These are phyloP conservation scores for Symbiodinium pilosum DNA, from an alignment of 73 alveolate species.

Conservation along the genomic window DNA sequence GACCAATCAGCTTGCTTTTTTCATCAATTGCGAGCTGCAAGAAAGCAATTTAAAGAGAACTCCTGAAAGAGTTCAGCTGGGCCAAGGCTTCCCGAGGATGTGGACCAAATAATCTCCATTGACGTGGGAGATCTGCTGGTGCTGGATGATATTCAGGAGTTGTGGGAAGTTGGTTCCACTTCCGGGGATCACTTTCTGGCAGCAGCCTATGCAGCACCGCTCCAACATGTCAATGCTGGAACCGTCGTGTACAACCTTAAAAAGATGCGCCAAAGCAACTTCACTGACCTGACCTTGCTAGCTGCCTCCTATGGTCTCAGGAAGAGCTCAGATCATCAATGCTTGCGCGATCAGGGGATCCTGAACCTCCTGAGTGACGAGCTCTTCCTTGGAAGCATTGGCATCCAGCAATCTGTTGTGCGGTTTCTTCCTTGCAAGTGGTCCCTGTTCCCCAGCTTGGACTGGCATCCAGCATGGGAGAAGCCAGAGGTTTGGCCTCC, in stretches of 20 bases:
- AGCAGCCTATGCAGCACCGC: constrained; percentile 15
- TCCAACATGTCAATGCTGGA: constrained; percentile 55
- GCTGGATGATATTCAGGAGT: background rate
- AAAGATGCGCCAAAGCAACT: constrained; percentile 46
- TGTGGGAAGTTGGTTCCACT: background rate
- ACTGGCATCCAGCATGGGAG: constrained; percentile 74
- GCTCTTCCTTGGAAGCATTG: background rate
- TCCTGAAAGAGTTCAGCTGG: too few species aligned
- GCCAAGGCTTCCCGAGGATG: constrained; percentile 42
- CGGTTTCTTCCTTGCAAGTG: constrained; percentile 53
- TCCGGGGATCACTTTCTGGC: constrained; percentile 38
- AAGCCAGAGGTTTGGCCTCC: constrained; percentile 26
- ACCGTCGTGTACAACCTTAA: constrained; percentile 23
- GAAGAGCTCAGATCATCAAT: background rate
- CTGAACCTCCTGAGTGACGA: constrained; percentile 24
- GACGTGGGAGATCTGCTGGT: constrained; percentile 33
- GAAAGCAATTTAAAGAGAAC: too few species aligned
- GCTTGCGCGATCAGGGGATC: constrained; percentile 44
- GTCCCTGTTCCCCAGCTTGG: constrained; percentile 44
- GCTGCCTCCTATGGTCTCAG: background rate
- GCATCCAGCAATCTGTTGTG: background rate
- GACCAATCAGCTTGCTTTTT: too few species aligned
- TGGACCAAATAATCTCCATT: constrained; percentile 35
- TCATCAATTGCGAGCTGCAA: too few species aligned
- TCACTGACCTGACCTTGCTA: constrained; percentile 23